These are phyloP conservation scores for Fusarium concolor DNA, from an alignment of 2,329 filamentous ascomycete species.

Conservation along the genomic window DNA sequence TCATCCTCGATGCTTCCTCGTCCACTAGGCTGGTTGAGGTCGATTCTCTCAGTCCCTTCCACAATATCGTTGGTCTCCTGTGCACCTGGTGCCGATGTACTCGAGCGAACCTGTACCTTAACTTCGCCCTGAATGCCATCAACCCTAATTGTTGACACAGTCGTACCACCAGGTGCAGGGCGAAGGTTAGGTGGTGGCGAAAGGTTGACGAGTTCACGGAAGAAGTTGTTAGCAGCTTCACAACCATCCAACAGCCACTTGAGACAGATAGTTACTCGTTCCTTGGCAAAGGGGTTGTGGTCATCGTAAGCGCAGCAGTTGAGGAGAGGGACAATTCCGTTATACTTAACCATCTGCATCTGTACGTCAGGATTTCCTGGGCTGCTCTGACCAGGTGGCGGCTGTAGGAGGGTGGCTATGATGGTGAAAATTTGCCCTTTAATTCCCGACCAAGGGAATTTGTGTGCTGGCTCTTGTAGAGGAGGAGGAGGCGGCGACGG, in stretches of 20 bases:
- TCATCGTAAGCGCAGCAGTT: conserved; percentile 93
- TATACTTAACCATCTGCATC: conserved; percentile 84
- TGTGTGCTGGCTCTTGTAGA: conserved; percentile 72
- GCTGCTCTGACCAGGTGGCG: conserved; percentile 71
- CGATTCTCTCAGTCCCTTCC: conserved; percentile 57
- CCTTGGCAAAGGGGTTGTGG: conserved; percentile 93
- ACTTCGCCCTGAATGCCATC: conserved; percentile 69
- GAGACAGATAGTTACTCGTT: conserved; percentile 89
- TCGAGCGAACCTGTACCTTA: conserved; percentile 63
- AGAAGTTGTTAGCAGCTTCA: conserved; percentile 77
- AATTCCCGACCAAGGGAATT: conserved; percentile 77
- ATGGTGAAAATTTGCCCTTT: conserved; percentile 95
- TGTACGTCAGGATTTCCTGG: conserved; percentile 81
- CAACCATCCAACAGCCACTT: conserved; percentile 84
- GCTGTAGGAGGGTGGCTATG: conserved; percentile 88
- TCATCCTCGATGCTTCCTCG: conserved; percentile 56
- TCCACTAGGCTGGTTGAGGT: conserved; percentile 50
- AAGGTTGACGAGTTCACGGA: conserved; percentile 70
- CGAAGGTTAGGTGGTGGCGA: conserved; percentile 55
- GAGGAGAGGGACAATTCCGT: conserved; percentile 87
- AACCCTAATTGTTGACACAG: conserved; percentile 61
- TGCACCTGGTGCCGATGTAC: conserved; percentile 42
- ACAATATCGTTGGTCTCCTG: conserved; percentile 55
- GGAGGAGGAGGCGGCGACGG: conserved; percentile 56
- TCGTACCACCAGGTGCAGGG: conserved; percentile 51